These are phyloP conservation scores for Ophiocordyceps australis DNA, from an alignment of 2,329 filamentous ascomycete species.

Conservation along the genomic window DNA sequence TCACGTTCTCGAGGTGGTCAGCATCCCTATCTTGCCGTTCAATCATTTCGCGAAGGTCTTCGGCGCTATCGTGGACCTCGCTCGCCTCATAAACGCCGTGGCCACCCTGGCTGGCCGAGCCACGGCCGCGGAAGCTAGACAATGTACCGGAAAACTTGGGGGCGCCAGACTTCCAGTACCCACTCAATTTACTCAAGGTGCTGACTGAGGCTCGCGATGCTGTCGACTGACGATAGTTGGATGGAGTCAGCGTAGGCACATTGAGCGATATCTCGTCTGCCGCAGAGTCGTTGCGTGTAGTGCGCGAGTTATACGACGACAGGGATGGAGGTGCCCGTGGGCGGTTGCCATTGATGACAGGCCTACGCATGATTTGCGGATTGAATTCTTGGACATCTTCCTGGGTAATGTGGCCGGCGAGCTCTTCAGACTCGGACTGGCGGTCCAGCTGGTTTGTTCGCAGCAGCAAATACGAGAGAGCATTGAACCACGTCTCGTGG, in stretches of 20 bases:
- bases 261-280: conserved; percentile 27
- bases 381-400: conserved; percentile 70
- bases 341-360: conserved; percentile 19
- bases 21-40: conserved; percentile 61
- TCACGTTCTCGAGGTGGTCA: conserved; percentile 79
- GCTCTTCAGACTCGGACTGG: conserved; percentile 41
- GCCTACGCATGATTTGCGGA: conserved; percentile 29
- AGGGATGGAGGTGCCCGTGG: conserved; percentile 44
- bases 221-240: conserved; percentile 19
- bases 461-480: conserved; percentile 78
- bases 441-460: conserved; percentile 51
- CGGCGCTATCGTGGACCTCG: conserved; percentile 57
- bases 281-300: conserved; percentile 48
- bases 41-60: conserved; percentile 66
- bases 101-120: conserved; percentile 22
- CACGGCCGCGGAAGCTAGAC: conserved; percentile 33
- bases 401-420: conserved; percentile 35
- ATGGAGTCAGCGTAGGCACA: conserved; percentile 37
- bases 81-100: conserved; percentile 39
- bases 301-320: conserved; percentile 65
- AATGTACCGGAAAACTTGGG: conserved; percentile 28
- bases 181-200: conserved; percentile 40
- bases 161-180: conserved; percentile 34
- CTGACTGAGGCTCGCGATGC: conserved; percentile 17
- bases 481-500: conserved; percentile 98